Evolutionary conservation across 2,329 filamentous ascomycete species (phyloP).

Genomic region (Cladophialophora carrionii): DNA sequence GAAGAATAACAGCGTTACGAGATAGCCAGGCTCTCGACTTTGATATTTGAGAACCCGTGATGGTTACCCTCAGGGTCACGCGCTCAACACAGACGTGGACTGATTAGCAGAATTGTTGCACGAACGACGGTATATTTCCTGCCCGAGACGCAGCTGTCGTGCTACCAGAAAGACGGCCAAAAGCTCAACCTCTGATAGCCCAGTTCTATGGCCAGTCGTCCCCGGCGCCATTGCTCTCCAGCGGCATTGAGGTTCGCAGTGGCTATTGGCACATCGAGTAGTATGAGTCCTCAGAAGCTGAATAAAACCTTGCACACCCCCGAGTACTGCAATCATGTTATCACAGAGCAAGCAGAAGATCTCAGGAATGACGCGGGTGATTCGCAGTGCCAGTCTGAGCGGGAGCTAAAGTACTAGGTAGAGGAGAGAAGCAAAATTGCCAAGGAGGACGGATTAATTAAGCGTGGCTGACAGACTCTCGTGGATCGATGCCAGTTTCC

Average conservation of each 20-base stretch:
- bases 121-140: background rate
- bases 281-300: too few species aligned
- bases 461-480: background rate
- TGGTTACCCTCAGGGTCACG: conserved; percentile 6
- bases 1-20: background rate
- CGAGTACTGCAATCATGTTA: conserved; percentile 2
- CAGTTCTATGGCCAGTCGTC: conserved; percentile 12
- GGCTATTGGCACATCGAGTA: too few species aligned
- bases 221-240: conserved; percentile 14
- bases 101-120: background rate
- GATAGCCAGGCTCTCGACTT: conserved; percentile 7
- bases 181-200: background rate
- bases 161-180: background rate
- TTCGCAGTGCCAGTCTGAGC: background rate
- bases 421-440: background rate
- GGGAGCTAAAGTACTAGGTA: too few species aligned
- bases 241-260: background rate
- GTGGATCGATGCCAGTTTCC: conserved; percentile 1
- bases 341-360: background rate
- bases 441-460: background rate
- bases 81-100: background rate
- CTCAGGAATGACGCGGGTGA: background rate
- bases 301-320: background rate
- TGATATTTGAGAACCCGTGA: conserved; percentile 13
- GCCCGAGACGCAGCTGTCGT: background rate